These are phyloP conservation scores for Ceratocystis huliohia DNA, from an alignment of 2,329 filamentous ascomycete genomes.

Conservation along the genomic window DNA sequence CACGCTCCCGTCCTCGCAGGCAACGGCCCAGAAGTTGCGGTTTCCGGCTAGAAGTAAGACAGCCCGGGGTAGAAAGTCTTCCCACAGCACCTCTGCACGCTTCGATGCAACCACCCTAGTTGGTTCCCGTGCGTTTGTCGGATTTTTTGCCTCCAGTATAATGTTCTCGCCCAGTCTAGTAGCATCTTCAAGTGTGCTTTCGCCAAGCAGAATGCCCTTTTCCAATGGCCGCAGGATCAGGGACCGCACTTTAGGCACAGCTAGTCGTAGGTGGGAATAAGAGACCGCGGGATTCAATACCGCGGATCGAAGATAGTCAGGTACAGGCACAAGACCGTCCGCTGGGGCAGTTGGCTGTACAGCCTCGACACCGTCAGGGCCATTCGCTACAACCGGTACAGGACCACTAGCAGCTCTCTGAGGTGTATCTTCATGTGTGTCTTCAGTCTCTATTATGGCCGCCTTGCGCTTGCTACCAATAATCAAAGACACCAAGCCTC, in stretches of 20 bases:
- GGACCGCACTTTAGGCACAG: constrained; percentile 72
- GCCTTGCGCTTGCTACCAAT: constrained; percentile 89
- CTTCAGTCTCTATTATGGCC: constrained; percentile 55
- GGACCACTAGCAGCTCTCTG: constrained; percentile 53
- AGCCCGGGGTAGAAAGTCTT: constrained; percentile 78
- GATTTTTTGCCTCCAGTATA: constrained; percentile 81
- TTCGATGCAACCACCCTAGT: constrained; percentile 72
- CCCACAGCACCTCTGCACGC: constrained; percentile 72
- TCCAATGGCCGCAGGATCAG: constrained; percentile 76
- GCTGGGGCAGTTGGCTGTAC: constrained; percentile 50
- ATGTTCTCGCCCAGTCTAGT: constrained; percentile 54
- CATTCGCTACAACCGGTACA: constrained; percentile 62
- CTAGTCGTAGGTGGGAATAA: constrained; percentile 71
- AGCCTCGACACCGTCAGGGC: constrained; percentile 63
- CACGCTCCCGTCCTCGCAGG: constrained; percentile 82
- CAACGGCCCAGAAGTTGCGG: constrained; percentile 79
- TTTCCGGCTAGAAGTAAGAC: constrained; percentile 88
- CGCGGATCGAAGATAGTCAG: constrained; percentile 78
- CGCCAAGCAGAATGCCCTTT: constrained; percentile 42
- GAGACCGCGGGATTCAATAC: constrained; percentile 71
- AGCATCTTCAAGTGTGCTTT: constrained; percentile 47
- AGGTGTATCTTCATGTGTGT: constrained; percentile 47
- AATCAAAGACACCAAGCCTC: constrained; percentile 72
- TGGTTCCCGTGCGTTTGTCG: constrained; percentile 63
- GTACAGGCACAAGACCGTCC: constrained; percentile 53